Evolutionary conservation across 257 asterid species (phyloP), one percentile per base, ranked within the genome.

Genomic region (Scutellaria galericulata): DNA sequence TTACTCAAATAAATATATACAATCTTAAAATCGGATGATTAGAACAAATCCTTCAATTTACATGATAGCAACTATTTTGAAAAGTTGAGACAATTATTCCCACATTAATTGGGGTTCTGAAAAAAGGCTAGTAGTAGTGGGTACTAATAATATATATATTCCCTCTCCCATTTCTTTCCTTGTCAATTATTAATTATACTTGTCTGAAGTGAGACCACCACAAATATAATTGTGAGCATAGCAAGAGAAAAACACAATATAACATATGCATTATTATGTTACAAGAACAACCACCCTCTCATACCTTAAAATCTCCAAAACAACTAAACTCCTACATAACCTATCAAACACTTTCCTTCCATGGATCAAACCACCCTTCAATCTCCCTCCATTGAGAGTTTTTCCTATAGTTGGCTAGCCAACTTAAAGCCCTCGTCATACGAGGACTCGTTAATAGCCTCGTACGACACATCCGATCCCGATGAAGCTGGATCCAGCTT

Each of bases 351-450:
- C 9, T 75, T 39, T 31, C 80, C 77, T 39, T 31, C 80, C 48
- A 89, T 89, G 90, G 96, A 31, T 31, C 27, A 85, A 47, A 75
- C 80, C 12, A 66, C 81, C 4, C 64, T 82, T 3, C 84, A 85
- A 48, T 77, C 87, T 64, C 87, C 88, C 61, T 85, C 94, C 52
- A 86, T 72, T 18, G 96, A 91, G 71, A 91, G 95, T 70, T 91
- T 91, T 70, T 89, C 97, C 2, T 86, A 86, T 37, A 87, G 91
- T 60, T 89, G 97, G 97, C 24, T 86, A 13, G 78, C 84, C 0
- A 75, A 86, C 52, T 57, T 80, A 40, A 79, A 81, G 42, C 80
- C 86, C 2, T 53, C 84, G 3, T 20, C 46, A 24, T 14, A 31
- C 37, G 37, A 31, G 37, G 37, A 31, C 37, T 31, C 37, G 0